Evolutionary conservation across 768 basidiomycete genomes (phyloP).

Genomic region (Neoboletus subvelutipes): DNA sequence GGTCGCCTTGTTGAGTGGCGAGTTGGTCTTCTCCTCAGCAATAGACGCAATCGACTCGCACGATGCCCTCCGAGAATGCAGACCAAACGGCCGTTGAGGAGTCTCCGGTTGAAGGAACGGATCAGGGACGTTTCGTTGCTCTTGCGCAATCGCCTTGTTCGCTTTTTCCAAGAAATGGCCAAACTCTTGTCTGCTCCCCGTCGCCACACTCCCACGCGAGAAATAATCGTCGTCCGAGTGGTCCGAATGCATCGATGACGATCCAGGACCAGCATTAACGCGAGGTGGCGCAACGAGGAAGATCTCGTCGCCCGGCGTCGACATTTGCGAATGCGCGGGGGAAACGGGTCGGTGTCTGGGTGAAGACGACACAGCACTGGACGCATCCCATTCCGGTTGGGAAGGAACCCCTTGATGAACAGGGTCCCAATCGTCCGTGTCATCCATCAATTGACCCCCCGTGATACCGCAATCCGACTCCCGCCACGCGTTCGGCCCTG

Average conservation of each 20-base stretch:
- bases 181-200: constrained; percentile 47
- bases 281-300: constrained; percentile 38
- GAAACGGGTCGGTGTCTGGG: constrained; percentile 46
- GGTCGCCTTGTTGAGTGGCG: constrained; percentile 92
- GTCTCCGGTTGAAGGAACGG: constrained; percentile 71
- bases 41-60: constrained; percentile 92
- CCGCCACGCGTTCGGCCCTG: constrained; percentile 76
- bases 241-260: constrained; percentile 42
- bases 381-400: constrained; percentile 75
- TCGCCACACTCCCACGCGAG: constrained; percentile 34
- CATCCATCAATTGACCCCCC: constrained; percentile 48
- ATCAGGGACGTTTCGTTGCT: constrained; percentile 76
- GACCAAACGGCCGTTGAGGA: constrained; percentile 74
- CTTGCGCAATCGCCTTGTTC: constrained; percentile 78
- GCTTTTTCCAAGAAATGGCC: constrained; percentile 83
- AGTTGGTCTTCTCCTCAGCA: constrained; percentile 86
- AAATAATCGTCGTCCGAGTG: constrained; percentile 64
- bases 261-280: constrained; percentile 29
- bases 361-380: constrained; percentile 47
- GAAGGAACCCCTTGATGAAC: constrained; percentile 60
- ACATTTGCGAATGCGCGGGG: constrained; percentile 62
- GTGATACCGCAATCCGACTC: constrained; percentile 60
- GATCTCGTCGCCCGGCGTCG: constrained; percentile 47
- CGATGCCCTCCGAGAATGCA: constrained; percentile 76
- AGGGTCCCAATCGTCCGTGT: constrained; percentile 81